These are phyloP conservation scores for Amylostereum areolatum DNA, from an alignment of 1,284 basidiomycete species.

Conservation along the genomic window DNA sequence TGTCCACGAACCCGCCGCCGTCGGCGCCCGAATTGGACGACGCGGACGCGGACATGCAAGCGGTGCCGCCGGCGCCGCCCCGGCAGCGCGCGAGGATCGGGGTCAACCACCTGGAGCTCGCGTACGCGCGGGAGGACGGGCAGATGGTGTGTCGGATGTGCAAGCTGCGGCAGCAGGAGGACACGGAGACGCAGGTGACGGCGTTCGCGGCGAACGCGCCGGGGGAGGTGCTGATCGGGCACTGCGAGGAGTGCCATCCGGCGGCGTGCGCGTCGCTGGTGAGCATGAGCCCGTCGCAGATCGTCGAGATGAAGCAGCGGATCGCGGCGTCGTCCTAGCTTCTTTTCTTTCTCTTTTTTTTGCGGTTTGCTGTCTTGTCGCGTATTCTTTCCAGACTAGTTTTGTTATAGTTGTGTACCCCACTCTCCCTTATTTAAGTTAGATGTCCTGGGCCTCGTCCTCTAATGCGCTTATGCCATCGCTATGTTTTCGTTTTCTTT, in stretches of 20 bases:
- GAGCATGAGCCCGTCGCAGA: neutral
- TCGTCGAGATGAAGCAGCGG: neutral
- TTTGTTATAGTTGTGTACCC: too few relatives aligned
- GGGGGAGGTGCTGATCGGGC: neutral
- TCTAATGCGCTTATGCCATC: too few relatives aligned
- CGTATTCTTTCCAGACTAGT: too few relatives aligned
- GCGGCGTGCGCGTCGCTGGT: neutral
- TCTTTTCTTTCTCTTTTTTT: too few relatives aligned
- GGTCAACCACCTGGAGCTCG: neutral
- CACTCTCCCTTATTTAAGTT: too few relatives aligned
- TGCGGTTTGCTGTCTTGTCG: too few relatives aligned
- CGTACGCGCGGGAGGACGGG: neutral
- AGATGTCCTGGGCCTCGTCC: too few relatives aligned
- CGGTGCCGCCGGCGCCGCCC: neutral
- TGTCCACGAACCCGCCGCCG: too few relatives aligned
- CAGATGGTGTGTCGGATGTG: neutral
- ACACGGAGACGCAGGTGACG: neutral
- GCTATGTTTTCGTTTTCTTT: too few relatives aligned
- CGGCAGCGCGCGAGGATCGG: neutral
- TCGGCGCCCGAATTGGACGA: neutral
- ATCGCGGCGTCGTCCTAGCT: neutral
- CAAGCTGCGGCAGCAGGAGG: neutral
- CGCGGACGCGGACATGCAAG: neutral
- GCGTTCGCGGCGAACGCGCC: neutral
- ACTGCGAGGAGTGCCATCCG: neutral